phyloP scores from a whole-genome alignment of 2,329 filamentous ascomycete genomes.

The Curvularia sp. region DNA sequence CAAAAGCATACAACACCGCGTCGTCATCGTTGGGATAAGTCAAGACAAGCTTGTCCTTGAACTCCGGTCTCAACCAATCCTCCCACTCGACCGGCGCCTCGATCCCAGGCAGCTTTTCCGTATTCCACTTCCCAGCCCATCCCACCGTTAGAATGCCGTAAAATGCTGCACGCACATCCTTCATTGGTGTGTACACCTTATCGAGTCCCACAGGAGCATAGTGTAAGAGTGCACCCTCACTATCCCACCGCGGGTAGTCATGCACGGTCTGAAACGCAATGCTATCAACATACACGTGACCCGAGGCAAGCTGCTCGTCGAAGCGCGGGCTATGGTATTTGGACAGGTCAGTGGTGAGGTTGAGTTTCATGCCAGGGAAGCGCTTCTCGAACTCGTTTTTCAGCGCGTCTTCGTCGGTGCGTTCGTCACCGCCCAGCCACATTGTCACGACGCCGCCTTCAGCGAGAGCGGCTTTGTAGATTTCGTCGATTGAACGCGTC shows the following conservation, averaged over 20 bases:
- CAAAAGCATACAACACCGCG: constrained; percentile 60
- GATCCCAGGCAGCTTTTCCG: constrained; percentile 33
- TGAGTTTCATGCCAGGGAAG: constrained; percentile 61
- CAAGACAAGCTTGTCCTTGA: constrained; percentile 32
- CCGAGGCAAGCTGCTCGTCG: constrained; percentile 54
- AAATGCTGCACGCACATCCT: constrained; percentile 54
- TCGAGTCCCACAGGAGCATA: constrained; percentile 59
- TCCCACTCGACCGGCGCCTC: constrained; percentile 3
- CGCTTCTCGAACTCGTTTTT: constrained; percentile 55
- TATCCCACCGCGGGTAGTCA: constrained; percentile 61
- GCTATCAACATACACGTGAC: constrained; percentile 51
- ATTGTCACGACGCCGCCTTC: constrained; percentile 57
- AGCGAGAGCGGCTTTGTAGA: constrained; percentile 57
- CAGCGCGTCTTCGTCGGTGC: constrained; percentile 49
- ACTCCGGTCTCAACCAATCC: constrained; percentile 5
- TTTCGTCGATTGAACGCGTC: constrained; percentile 57
- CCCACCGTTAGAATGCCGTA: constrained; percentile 51
- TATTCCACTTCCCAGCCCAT: constrained; percentile 49
- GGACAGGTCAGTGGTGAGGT: constrained; percentile 62
- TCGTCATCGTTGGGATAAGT: constrained; percentile 67
- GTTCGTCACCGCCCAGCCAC: constrained; percentile 59
- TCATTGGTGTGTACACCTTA: constrained; percentile 52
- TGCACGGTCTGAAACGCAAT: constrained; percentile 59
- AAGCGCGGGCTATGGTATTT: constrained; percentile 61
- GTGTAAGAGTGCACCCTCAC: constrained; percentile 55